Evolutionary conservation across 805 yeast genomes (phyloP).

Genomic region (Tetrapisispora taiwanensis): DNA sequence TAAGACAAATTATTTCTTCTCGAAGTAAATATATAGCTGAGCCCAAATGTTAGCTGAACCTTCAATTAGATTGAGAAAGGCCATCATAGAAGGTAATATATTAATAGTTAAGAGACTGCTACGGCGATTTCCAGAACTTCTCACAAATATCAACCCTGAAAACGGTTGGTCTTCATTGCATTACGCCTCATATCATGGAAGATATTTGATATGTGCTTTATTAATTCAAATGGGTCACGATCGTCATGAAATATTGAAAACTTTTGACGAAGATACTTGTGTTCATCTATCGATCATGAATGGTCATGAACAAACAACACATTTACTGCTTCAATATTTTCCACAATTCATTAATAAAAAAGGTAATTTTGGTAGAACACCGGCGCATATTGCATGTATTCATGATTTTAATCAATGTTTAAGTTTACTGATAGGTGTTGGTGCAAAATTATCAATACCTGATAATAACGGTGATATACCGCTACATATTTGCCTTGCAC

Average conservation of each 20-base stretch:
- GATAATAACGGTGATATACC: constrained; percentile 76
- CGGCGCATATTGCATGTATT: constrained; percentile 58
- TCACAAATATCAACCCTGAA: constrained; percentile 55
- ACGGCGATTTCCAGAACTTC: constrained; percentile 55
- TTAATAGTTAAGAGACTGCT: constrained; percentile 55
- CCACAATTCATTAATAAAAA: constrained; percentile 42
- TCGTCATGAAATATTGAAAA: constrained; percentile 37
- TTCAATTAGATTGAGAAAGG: constrained; percentile 52
- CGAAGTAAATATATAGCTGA: too few relatives aligned
- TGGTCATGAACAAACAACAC: constrained; percentile 65
- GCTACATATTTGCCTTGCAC: constrained; percentile 70
- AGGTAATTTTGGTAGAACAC: constrained; percentile 44
- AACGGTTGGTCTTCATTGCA: constrained; percentile 82
- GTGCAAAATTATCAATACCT: constrained; percentile 63
- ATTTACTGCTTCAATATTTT: constrained; percentile 57
- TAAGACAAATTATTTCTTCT: too few relatives aligned
- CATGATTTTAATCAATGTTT: constrained; percentile 54
- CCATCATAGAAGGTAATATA: constrained; percentile 52
- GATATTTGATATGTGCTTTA: constrained; percentile 54
- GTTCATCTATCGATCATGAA: constrained; percentile 59
- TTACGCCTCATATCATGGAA: constrained; percentile 68
- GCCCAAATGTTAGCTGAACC: constrained; percentile 40
- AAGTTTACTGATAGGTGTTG: constrained; percentile 55
- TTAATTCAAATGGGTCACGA: constrained; percentile 51
- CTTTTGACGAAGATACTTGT: constrained; percentile 51